A percentile compares a stretch with the other conserved stretches of the same genome.
Conservation (phyloP, 139 green algal species). For the Tetradesmus obliquus region DNA sequence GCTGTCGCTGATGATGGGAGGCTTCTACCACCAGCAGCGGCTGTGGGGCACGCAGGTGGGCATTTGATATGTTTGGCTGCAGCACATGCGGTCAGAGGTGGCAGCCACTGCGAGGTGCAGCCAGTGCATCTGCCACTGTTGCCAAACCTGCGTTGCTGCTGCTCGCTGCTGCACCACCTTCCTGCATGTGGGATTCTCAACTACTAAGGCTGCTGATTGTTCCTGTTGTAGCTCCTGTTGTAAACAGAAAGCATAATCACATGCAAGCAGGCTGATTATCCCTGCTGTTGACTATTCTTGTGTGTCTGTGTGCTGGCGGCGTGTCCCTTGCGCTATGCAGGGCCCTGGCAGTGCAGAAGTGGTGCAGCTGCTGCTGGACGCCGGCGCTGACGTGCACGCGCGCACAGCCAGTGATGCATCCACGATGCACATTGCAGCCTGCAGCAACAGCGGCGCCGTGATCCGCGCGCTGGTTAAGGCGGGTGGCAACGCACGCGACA, state of each 20-base stretch:
- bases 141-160: no score
- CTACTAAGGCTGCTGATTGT: no score
- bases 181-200: no score
- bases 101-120: no score
- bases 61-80: background rate
- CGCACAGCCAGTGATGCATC: constrained; percentile 30
- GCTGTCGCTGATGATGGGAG: constrained; percentile 38
- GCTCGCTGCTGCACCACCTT: no score
- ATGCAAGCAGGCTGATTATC: no score
- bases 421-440: constrained; percentile 36
- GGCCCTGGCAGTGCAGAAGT: constrained; percentile 33
- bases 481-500: constrained; percentile 16
- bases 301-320: background rate
- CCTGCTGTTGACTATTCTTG: no score
- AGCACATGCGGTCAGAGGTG: background rate
- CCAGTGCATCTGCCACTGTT: no score
- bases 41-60: constrained; percentile 38
- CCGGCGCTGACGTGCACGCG: constrained; percentile 16
- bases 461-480: constrained; percentile 15
- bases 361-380: constrained; percentile 34
- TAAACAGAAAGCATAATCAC: no score
- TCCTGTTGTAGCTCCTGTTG: no score
- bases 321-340: background rate
- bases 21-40: constrained; percentile 44
- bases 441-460: constrained; percentile 38